Conservation (phyloP, 495 filamentous ascomycete genomes). For the Mycothermus thermophilus region DNA sequence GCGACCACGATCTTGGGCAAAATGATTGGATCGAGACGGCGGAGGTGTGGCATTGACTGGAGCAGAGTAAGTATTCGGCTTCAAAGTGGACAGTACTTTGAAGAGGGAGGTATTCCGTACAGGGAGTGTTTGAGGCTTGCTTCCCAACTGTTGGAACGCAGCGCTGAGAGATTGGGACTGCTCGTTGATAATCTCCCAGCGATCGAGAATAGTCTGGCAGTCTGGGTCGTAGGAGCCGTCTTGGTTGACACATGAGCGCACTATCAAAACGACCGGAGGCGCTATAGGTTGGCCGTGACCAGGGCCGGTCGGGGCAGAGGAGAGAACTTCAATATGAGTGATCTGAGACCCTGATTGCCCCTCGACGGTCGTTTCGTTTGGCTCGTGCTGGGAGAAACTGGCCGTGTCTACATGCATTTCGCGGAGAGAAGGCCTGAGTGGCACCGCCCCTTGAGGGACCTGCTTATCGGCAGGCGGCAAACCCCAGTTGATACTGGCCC, state of each 20-base stretch:
- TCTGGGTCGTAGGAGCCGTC: conserved; percentile 42
- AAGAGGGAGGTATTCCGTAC: conserved; percentile 25
- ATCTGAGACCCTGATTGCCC: conserved; percentile 45
- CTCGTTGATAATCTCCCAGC: conserved; percentile 59
- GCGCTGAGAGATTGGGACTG: conserved; percentile 48
- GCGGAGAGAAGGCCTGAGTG: conserved; percentile 28
- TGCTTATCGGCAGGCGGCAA: conserved; percentile 26
- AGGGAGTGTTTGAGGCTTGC: too few relatives aligned
- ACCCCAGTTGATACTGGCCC: conserved; percentile 43
- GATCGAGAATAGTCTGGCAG: conserved; percentile 52
- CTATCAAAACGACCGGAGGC: conserved; percentile 51
- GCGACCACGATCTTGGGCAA: conserved; percentile 56
- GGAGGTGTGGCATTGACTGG: conserved; percentile 48
- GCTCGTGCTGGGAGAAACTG: conserved; percentile 32
- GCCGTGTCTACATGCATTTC: conserved; percentile 38
- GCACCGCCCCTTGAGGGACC: conserved; percentile 16
- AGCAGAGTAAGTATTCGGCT: background rate
- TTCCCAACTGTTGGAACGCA: conserved; percentile 59
- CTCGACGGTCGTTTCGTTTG: conserved; percentile 31
- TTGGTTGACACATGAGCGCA: conserved; percentile 50
- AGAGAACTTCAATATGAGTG: conserved; percentile 52
- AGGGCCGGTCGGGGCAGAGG: too few relatives aligned
- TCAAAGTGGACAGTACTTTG: background rate
- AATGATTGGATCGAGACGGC: conserved; percentile 48
- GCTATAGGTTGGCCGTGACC: conserved; percentile 37